Conservation (phyloP, 2,329 filamentous ascomycete species). For the Cryphonectria radicalis region DNA sequence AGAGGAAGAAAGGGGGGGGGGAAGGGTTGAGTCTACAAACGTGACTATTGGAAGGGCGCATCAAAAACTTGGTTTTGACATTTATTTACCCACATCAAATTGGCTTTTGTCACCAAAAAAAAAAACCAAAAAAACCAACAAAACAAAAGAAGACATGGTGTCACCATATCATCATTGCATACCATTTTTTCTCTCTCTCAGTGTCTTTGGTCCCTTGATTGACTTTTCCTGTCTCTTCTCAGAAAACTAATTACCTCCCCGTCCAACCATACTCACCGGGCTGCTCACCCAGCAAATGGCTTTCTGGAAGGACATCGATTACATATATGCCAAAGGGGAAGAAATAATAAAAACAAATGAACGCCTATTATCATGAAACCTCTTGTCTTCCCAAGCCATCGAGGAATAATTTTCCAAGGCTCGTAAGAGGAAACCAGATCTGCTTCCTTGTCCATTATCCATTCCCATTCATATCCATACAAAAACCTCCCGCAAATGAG, state of each 20-base stretch:
- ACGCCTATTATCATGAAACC: too few species aligned
- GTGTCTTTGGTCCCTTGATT: not conserved
- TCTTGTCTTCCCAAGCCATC: not conserved
- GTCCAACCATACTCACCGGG: not conserved
- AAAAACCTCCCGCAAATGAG: not conserved
- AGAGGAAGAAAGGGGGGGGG: too few species aligned
- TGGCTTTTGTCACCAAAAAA: not conserved
- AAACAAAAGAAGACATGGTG: not conserved
- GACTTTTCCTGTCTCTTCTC: not conserved
- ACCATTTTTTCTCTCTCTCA: not conserved
- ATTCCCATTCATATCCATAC: not conserved
- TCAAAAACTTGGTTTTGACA: not conserved
- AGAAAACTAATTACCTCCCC: not conserved
- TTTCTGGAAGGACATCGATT: not conserved
- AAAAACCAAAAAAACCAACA: too few species aligned
- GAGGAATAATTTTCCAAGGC: not conserved
- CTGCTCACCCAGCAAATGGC: constrained; percentile 2
- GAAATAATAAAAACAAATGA: not conserved
- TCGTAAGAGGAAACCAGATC: not conserved
- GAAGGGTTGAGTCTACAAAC: not conserved
- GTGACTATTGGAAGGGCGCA: not conserved
- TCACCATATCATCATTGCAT: not conserved
- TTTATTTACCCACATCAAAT: not conserved
- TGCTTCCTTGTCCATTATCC: not conserved
- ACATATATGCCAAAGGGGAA: not conserved